Evolutionary conservation across 352 stramenopile genomes (phyloP), one percentile per base, ranked within the genome.

Genomic region (Pythium angustatum): DNA sequence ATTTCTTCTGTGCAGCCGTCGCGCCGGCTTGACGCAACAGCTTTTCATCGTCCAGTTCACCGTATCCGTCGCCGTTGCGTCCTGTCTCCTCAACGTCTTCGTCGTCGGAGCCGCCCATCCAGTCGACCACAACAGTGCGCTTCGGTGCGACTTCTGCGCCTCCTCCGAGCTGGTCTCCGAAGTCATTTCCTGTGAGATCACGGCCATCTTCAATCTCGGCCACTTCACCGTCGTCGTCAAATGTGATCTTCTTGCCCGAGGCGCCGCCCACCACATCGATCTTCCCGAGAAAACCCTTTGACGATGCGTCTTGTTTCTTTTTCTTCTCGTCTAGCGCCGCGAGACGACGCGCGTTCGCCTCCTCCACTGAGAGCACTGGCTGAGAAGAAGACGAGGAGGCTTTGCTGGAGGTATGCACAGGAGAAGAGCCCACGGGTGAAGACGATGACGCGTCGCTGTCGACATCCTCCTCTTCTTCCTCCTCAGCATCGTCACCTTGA

Each of bases 191-290:
- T 0, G 22, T 9, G 11, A 21, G 11, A 5, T 31, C 26, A 51
- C 58, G 57, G 5, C 52, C 41, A 15, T 57, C 57, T 21, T 86
- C 73, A 8, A 67, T 52, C 47, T 84, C 78, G n/a, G 71, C 70
- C 26, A 86, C 79, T 54, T 88, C 83, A 3, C 77, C 81, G 55
- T 82, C 83, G 53, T 87, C 79, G 62, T 88, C 79, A 65, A 90
- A 93, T 45, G 77, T 88, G 60, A 93, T 91, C 64, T 88, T 93
- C 70, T 84, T 90, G 14, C 51, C 60, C 14, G 68, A 61, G 5
- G 64, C 67, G 0, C 56, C 69, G 9, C 74, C 79, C 34, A 77
- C 63, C 28, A 77, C 54, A 21, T 72, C 50, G 27, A 76, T 78
- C 33, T 76, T 76, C 3, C 52, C 59, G 8, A 72, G 24, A 41